Base-by-base conservation (phyloP, 805 yeast genomes). In the Hanseniaspora singularis region DNA sequence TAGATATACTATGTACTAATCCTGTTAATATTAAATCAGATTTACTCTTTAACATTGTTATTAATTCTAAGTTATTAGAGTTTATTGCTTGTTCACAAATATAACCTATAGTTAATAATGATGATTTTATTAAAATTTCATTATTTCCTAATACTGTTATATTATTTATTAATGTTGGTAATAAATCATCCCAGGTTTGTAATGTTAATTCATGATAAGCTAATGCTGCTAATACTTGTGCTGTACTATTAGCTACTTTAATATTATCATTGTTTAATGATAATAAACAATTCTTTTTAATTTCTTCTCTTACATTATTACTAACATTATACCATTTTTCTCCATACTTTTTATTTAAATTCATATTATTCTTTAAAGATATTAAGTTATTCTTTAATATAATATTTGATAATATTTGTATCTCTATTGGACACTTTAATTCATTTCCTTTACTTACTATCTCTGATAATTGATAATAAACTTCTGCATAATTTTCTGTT, bases 1-100 rank as follows among this genome's bases (percentile, higher is more conserved):
- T n/a, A n/a, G n/a, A n/a, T n/a, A n/a, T n/a, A 53, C 97, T 97
- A 68, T 92, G 97, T 38, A 89, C 94, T 59, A 89, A 87, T 20
- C 98, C 95, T 53, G 94, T 87, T 54, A 92, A 71, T 49, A 92
- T 86, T 46, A 95, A 95, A 63, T 85, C 85, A 10, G 50, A 46
- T 22, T 46, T 46, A 38, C 39, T 40, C 27, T 39, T 40, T 60
- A 80, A 79, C 49, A 66, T 66, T 3, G 43, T 38, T 9, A 38
- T 33, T n/a, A 38, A 20, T 16, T 39, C 39, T 9, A 28, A 12
- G 24, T 46, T 39, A n/a, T 46, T 39, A 14, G 34, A 26, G 11
- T 32, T 39, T 20, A 36, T 31, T 37, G 94, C 89, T 51, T 81
- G 74, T 65, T 92, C 98, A 67, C 98, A 92, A 53, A 92, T 89